A percentile compares a stretch with the other conserved stretches of the same genome.
Evolutionary conservation across 345 rosid species (phyloP).

Genomic region (Microthlaspi erraticum): DNA sequence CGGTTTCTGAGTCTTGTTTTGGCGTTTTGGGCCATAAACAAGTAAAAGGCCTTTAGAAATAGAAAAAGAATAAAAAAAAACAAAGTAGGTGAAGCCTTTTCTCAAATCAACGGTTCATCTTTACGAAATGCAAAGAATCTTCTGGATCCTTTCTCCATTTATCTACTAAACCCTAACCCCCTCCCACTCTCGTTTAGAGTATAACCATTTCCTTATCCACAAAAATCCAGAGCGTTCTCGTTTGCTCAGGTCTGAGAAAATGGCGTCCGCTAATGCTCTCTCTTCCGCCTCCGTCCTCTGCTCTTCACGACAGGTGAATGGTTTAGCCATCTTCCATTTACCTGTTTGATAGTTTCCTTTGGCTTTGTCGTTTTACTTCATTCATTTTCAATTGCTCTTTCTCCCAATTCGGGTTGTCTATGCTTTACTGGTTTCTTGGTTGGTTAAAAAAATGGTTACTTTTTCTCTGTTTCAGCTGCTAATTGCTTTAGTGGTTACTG

Average conservation of each 20-base stretch:
- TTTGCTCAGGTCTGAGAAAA: neutral
- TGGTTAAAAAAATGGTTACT: neutral
- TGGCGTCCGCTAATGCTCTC: constrained; percentile 85
- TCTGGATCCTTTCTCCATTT: constrained; percentile 59
- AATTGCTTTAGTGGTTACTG: constrained; percentile 11
- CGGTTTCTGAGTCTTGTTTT: neutral
- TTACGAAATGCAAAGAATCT: constrained; percentile 53
- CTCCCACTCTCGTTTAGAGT: constrained; percentile 12
- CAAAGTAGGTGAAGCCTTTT: constrained; percentile 29
- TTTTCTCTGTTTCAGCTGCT: neutral
- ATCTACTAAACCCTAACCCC: constrained; percentile 65
- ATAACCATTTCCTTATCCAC: constrained; percentile 48
- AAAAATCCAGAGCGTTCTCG: constrained; percentile 16
- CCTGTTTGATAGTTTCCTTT: neutral
- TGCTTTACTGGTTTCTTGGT: constrained; percentile 15
- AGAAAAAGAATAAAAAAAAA: no score
- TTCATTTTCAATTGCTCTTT: neutral
- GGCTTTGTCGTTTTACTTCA: neutral
- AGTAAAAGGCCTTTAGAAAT: neutral
- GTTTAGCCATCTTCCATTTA: constrained; percentile 16
- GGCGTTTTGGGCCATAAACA: constrained; percentile 11
- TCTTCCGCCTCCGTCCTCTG: constrained; percentile 71
- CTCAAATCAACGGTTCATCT: constrained; percentile 34
- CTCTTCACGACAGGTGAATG: constrained; percentile 68
- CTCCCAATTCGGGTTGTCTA: neutral